Conservation (phyloP, 108 stramenopile genomes). For the Asterionellopsis glacialis region DNA sequence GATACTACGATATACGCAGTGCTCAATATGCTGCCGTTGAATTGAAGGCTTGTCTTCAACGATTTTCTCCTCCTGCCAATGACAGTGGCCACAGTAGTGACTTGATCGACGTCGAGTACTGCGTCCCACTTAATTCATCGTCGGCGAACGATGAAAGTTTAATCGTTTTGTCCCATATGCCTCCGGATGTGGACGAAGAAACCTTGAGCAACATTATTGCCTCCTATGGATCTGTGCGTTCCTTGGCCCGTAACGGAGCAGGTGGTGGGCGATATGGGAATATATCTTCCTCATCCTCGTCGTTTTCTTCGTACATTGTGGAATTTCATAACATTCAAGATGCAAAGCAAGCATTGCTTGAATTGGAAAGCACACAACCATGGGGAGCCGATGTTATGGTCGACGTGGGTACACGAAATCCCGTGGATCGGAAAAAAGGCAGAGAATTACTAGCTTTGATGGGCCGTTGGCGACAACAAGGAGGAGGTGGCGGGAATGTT, state of each 20-base stretch:
- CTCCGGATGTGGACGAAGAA: slow-evolving; percentile 49
- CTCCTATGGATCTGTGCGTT: slow-evolving; percentile 74
- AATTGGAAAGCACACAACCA: slow-evolving; percentile 75
- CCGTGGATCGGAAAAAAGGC: slow-evolving; percentile 69
- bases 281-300: no score
- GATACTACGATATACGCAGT: slow-evolving; percentile 78
- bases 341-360: slow-evolving; percentile 79
- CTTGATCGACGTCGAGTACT: slow-evolving; percentile 60
- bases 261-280: slow-evolving; percentile 23
- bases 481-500: not conserved
- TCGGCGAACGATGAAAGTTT: slow-evolving; percentile 74
- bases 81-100: slow-evolving; percentile 14
- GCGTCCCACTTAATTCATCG: slow-evolving; percentile 80
- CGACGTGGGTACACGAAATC: slow-evolving; percentile 54
- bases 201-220: slow-evolving; percentile 51
- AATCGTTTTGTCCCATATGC: slow-evolving; percentile 65
- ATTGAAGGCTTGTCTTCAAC: slow-evolving; percentile 32
- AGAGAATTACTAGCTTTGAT: slow-evolving; percentile 70
- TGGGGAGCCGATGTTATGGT: slow-evolving; percentile 69
- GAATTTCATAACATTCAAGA: slow-evolving; percentile 89
- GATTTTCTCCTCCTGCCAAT: slow-evolving; percentile 7
- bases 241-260: slow-evolving; percentile 36
- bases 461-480: slow-evolving; percentile 64
- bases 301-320: slow-evolving; percentile 49
- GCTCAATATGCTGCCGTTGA: slow-evolving; percentile 76